Base-by-base conservation (phyloP, 768 basidiomycete species). In the Lactifluus subvellereus region DNA sequence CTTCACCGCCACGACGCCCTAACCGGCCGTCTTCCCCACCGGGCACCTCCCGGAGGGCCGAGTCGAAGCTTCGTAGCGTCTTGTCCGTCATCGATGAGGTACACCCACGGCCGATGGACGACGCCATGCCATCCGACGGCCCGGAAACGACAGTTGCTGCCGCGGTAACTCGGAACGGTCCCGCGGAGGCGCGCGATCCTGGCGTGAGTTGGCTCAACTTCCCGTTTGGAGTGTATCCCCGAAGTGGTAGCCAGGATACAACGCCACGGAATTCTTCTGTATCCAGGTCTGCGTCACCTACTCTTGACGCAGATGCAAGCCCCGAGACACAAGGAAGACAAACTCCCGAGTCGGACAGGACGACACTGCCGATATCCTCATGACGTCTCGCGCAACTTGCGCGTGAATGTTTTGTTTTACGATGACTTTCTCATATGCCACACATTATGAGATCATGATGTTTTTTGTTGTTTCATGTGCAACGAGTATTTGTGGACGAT, bases 31-130 rank as follows among this genome's bases (percentile, higher is more conserved):
- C 67, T 14, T 68, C 67, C 14, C 67, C 65, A 38, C 63, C 63
- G 6, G 63, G 52, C 18, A 49, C 6, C 35, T 9, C 55, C 80
- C 83, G 63, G 16, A 55, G 67, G 50, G 64, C 67, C 30, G 84
- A 86, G 38, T 81, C 82, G 18, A 89, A 88, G 71, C 79, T 91
- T 49, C 85, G 87, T 52, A 85, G 78, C 61, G 82, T 87, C n/a
- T 76, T 91, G n/a, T 73, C 87, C 35, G 80, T 84, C 22, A 85
- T 91, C 59, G 86, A 89, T 64, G 89, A 91, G 73, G 72, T 74
- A 35, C 81, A 76, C 60, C 65, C 77, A 47, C 49, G 48, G 38
- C 62, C 32, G 20, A 22, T 33, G 6, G 57, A 61, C 30, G 45
- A 57, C 45, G 16, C 40, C 18, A 22, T 51, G 48, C 32, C 54